Percentiles rank a stretch among this genome's conserved stretches.
These are phyloP conservation scores for Epipyxis sp. DNA, from an alignment of 108 stramenopile genomes.

Conservation along the genomic window DNA sequence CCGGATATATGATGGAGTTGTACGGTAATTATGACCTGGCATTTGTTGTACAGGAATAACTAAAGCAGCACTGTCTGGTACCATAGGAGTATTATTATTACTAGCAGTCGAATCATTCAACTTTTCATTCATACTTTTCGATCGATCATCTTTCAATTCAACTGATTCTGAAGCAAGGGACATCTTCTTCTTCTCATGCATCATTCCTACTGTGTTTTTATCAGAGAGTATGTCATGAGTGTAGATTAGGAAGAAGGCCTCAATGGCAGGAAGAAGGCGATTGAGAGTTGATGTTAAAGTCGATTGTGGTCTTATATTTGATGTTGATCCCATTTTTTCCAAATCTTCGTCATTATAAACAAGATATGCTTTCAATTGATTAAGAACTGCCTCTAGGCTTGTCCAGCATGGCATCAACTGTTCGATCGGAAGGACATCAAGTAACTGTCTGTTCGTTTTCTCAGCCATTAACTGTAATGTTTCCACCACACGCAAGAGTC, in stretches of 20 bases:
- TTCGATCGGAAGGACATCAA: constrained; percentile 10
- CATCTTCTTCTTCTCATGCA: too few relatives aligned
- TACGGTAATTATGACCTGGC: neutral
- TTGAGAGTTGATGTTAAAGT: constrained; percentile 75
- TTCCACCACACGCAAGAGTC: constrained; percentile 9
- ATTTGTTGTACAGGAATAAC: too few relatives aligned
- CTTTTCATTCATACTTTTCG: too few relatives aligned
- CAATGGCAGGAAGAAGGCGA: constrained; percentile 85
- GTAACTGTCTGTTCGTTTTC: neutral
- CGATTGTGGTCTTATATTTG: constrained; percentile 61
- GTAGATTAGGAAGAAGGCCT: constrained; percentile 89
- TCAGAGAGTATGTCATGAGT: constrained; percentile 44
- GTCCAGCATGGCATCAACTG: neutral
- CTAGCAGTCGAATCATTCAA: too few relatives aligned
- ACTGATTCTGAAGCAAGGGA: too few relatives aligned
- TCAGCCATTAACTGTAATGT: constrained; percentile 29
- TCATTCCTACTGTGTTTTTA: too few relatives aligned
- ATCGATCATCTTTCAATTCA: too few relatives aligned
- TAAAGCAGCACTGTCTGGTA: too few relatives aligned
- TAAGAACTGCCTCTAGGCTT: constrained; percentile 35
- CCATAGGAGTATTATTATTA: neutral
- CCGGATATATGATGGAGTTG: neutral
- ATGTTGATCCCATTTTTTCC: constrained; percentile 40
- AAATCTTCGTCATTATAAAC: constrained; percentile 35
- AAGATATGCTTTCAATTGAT: neutral